phyloP scores from a whole-genome alignment of 2,329 filamentous ascomycete genomes.

The Claviceps sp. region DNA sequence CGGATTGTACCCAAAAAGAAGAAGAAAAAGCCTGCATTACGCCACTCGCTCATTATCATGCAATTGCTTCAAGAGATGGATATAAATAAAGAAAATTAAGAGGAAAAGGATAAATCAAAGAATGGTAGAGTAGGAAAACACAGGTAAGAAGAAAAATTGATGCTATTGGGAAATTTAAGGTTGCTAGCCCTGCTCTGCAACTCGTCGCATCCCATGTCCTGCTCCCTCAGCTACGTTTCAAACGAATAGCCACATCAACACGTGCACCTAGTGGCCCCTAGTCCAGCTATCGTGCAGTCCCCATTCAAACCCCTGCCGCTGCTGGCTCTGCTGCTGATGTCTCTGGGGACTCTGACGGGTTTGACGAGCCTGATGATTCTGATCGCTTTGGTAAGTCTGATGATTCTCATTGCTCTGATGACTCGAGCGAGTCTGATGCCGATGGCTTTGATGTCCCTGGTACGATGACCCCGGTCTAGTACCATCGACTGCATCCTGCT shows the following conservation, averaged over 20 bases:
- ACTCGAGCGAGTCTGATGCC: background rate
- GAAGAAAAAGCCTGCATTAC: background rate
- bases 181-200: background rate
- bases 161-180: background rate
- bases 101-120: background rate
- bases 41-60: too few relatives aligned
- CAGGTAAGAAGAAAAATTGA: background rate
- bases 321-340: conserved; percentile 1
- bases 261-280: background rate
- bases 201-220: background rate
- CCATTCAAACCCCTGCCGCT: conserved; percentile 4
- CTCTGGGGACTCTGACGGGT: background rate
- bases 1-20: background rate
- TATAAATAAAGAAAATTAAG: background rate
- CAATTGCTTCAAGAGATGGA: background rate
- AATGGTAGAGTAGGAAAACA: background rate
- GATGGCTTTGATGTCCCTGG: background rate
- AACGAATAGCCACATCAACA: too few relatives aligned
- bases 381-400: background rate
- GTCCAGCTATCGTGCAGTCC: conserved; percentile 5
- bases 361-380: background rate
- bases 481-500: background rate
- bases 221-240: background rate
- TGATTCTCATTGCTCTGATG: background rate
- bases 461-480: background rate